Evolutionary conservation across 2,329 filamentous ascomycete genomes (phyloP).

Genomic region (Chlorencoelia australis): DNA sequence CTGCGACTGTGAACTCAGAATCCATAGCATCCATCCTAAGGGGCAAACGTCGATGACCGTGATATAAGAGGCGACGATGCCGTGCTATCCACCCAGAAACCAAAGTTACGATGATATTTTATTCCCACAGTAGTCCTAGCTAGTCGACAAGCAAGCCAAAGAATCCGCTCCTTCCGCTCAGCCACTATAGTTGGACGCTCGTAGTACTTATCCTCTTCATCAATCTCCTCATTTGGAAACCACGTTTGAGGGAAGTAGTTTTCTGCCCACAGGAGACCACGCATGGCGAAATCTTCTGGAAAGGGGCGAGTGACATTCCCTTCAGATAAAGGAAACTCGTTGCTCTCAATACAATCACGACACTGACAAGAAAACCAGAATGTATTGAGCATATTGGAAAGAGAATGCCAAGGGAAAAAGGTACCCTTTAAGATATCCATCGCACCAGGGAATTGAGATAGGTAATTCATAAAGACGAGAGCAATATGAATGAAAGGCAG

Average conservation of each 20-base stretch:
- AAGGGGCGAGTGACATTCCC: slow-evolving; percentile 20
- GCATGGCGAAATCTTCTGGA: slow-evolving; percentile 24
- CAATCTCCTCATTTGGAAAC: slow-evolving; percentile 22
- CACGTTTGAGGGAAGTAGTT: slow-evolving; percentile 19
- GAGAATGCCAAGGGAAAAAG: slow-evolving; percentile 21
- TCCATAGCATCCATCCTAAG: not conserved
- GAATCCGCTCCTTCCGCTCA: slow-evolving; percentile 16
- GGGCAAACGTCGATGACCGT: slow-evolving; percentile 3
- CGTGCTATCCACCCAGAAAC: slow-evolving; percentile 2
- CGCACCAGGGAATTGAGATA: slow-evolving; percentile 15
- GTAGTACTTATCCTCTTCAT: slow-evolving; percentile 19
- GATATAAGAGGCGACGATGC: not conserved
- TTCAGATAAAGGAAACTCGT: slow-evolving; percentile 16
- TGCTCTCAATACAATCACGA: slow-evolving; percentile 11
- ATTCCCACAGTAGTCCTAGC: no score
- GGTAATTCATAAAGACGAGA: slow-evolving; percentile 20
- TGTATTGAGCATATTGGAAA: slow-evolving; percentile 19
- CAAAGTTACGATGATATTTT: no score
- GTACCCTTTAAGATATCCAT: slow-evolving; percentile 13
- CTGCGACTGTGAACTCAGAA: slow-evolving; percentile 1
- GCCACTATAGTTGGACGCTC: slow-evolving; percentile 16
- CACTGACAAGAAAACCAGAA: slow-evolving; percentile 9
- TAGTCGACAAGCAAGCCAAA: slow-evolving; percentile 18
- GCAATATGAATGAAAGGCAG: slow-evolving; percentile 23
- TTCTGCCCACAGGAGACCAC: slow-evolving; percentile 20